Base-by-base conservation (phyloP, 352 stramenopile genomes). In the Phytophthora melonis region DNA sequence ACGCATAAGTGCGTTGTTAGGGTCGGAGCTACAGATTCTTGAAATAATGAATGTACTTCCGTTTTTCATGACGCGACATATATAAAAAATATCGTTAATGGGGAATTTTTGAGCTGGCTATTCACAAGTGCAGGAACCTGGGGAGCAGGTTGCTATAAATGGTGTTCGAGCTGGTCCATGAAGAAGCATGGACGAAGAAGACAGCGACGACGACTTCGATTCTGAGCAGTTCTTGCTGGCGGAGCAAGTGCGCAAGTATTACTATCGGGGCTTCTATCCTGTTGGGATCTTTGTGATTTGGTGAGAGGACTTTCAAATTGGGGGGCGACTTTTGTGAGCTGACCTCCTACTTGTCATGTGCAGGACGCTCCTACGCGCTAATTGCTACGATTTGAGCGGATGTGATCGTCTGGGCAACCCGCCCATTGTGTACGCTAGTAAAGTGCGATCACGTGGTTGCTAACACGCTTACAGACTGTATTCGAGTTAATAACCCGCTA, bases 361-460 rank as follows among this genome's bases (percentile, higher is more conserved):
- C 23, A 91, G 84, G 82, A 82, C 77, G 2, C 57, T 92, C 0
- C 45, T 92, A 5, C 78, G 83, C 27, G 71, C 68, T 0, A 66
- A 56, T 32, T 88, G 79, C 68, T 92, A 88, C 39, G 75, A 92
- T 34, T 65, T 92, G 57, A 89, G 86, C 30, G 83, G 63, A 2
- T 75, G 76, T 43, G 85, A 92, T 21, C 75, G 88, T 60, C 43
- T 75, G 55, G 85, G 83, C 0, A 70, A 87, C 1, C 83, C 83
- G 4, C 78, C 82, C 36, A 89, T 92, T 36, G 63, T 93, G 18
- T 91, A 93, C 39, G 83, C 85, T 14, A 84, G 76, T 16, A 90
- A 87, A 70, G 81, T 89, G n/a, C 13, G n/a, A 11, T 39, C n/a
- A 27, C n/a, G 36, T 13, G 19, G 59, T 14, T 34, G 41, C 53